Evolutionary conservation across 345 rosid species (phyloP), one percentile per base, ranked within the genome.

Genomic region (Salix caprea): DNA sequence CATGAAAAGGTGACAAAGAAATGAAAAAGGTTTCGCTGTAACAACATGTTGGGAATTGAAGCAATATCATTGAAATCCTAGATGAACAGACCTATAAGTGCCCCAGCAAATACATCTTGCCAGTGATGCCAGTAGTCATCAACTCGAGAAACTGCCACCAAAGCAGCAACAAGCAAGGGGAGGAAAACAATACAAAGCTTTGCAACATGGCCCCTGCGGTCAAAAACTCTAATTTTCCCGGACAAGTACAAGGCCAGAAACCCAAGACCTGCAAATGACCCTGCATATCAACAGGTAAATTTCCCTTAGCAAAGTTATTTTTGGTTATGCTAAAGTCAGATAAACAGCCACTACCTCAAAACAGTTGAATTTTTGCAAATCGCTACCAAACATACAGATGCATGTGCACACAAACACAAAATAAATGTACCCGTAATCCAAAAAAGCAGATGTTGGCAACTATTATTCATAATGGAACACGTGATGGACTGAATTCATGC

Each of bases 71-170:
- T 19, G 23, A 21, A 69, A 70, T 37, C 37, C 60, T 37, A 14
- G 24, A 76, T 37, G 67, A 65, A 73, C 77, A 54, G 64, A 91
- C 98, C 99, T 79, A 91, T 65, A 74, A 93, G 77, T 69, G 90
- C 96, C 75, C 98, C 98, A 75, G 93, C 94, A 78, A 93, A 95
- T 28, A 93, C 96, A 90, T 95, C 98, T 85, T 90, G 90, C 99
- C 94, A 93, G 67, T 95, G 97, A 87, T 95, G 99, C 99, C 96
- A 91, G 79, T 95, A 93, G 84, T 95, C 97, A 82, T 95, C 99
- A 66, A 95, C 96, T 56, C 98, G 85, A 60, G 99, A 95, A 77
- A 95, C 80, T 69, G 90, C 98, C 37, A 95, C 86, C 70, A 95
- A 82, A 48, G 98, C 90, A 62, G 97, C 97, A 73, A 85, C 78